A percentile compares a stretch with the other conserved stretches of the same genome.
phyloP scores from a whole-genome alignment of 2,329 filamentous ascomycete species.

The Chrysosphaeria jannelii region DNA sequence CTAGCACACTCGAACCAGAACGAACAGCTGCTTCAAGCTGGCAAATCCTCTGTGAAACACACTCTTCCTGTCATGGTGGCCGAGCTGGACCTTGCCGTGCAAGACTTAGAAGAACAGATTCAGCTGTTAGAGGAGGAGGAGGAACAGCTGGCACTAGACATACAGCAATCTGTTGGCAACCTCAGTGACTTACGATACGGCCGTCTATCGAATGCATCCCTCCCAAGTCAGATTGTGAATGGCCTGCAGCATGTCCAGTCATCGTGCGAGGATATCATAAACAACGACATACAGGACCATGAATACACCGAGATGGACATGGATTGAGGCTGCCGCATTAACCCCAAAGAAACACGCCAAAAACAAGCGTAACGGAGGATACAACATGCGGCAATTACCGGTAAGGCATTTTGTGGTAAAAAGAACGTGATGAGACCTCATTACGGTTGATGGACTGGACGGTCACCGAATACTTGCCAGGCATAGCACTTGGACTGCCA shows the following conservation, averaged over 20 bases:
- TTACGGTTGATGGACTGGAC: no score
- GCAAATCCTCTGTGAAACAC: constrained; percentile 14
- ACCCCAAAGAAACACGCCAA: no score
- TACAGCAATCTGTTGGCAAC: constrained; percentile 35
- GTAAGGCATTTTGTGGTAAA: no score
- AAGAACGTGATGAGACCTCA: no score
- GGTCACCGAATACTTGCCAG: no score
- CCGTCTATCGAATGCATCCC: constrained; percentile 30
- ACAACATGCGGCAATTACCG: no score
- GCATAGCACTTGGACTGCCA: no score
- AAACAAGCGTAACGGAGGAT: no score
- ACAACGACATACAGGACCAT: background rate
- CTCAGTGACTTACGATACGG: constrained; percentile 67
- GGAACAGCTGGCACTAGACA: constrained; percentile 22
- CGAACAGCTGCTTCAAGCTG: background rate
- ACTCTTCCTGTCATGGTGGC: constrained; percentile 32
- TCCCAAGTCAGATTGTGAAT: constrained; percentile 35
- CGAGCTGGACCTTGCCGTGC: constrained; percentile 35
- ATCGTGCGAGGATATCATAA: constrained; percentile 18
- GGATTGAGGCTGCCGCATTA: no score
- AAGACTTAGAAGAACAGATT: constrained; percentile 37
- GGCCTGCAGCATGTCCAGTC: constrained; percentile 33
- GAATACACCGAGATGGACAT: background rate
- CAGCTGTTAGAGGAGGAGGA: constrained; percentile 33
- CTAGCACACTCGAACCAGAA: constrained; percentile 4